Percentiles rank a stretch among this genome's conserved stretches.
phyloP scores from a whole-genome alignment of 2,329 filamentous ascomycete genomes.

The Botrytis fragariae region DNA sequence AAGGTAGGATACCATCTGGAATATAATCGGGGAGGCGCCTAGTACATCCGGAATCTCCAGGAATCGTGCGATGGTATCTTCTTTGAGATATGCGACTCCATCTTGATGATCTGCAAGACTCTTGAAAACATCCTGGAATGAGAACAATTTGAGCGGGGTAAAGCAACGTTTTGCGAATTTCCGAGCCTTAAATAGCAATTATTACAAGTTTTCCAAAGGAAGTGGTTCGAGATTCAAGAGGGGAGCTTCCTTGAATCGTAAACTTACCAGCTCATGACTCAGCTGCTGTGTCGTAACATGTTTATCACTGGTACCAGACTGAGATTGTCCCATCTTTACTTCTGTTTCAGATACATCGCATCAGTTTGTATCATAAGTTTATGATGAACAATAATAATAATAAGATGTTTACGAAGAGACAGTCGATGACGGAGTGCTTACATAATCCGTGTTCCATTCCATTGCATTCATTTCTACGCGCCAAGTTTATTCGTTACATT shows the following conservation, averaged over 20 bases:
- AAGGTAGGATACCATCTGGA: conserved; percentile 68
- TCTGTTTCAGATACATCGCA: not conserved
- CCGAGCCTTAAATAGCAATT: conserved; percentile 46
- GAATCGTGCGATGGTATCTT: conserved; percentile 68
- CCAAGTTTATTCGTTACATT: not conserved
- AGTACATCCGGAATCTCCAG: conserved; percentile 71
- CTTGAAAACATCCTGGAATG: conserved; percentile 70
- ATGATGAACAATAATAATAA: not conserved
- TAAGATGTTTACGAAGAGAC: not conserved
- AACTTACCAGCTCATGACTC: conserved; percentile 37
- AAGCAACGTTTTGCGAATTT: conserved; percentile 70
- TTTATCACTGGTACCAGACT: conserved; percentile 33
- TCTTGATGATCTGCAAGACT: conserved; percentile 64
- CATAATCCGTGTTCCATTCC: not conserved
- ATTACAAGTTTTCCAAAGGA: not conserved
- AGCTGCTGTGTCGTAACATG: conserved; percentile 36
- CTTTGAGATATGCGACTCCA: conserved; percentile 63
- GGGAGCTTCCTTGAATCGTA: conserved; percentile 15
- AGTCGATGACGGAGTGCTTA: conserved; percentile 7
- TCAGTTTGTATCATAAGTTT: not conserved
- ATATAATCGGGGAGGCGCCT: conserved; percentile 64
- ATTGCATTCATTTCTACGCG: not conserved
- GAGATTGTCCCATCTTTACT: conserved; percentile 38
- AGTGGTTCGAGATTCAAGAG: conserved; percentile 3
- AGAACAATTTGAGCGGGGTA: conserved; percentile 69